Percentiles rank a stretch among this genome's conserved stretches.
These are phyloP conservation scores for Ensete ventricosum DNA, from an alignment of 176 grass and related monocot species.

Conservation along the genomic window DNA sequence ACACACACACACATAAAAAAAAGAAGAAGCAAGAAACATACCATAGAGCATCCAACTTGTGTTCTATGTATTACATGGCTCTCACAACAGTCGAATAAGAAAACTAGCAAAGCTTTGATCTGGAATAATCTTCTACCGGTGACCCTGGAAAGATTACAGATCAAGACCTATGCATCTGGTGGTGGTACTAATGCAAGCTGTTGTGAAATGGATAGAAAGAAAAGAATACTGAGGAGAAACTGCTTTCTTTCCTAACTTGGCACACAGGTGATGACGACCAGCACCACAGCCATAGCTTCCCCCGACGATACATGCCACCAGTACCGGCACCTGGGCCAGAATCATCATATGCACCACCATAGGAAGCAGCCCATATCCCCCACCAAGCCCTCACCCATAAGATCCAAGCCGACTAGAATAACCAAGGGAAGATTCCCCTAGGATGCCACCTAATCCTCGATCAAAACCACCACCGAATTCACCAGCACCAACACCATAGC, in stretches of 20 bases:
- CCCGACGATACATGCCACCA: constrained; percentile 18
- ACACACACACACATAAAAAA: no score
- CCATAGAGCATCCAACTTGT: no score
- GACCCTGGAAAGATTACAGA: no score
- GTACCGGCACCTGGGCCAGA: constrained; percentile 27
- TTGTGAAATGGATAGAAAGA: no score
- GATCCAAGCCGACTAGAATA: constrained; percentile 41
- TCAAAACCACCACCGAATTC: constrained; percentile 46
- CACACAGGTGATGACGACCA: neutral
- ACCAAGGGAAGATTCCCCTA: constrained; percentile 30
- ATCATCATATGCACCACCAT: constrained; percentile 14
- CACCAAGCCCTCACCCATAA: constrained; percentile 53
- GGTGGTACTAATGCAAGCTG: no score
- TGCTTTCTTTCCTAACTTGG: neutral
- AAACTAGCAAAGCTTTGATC: no score
- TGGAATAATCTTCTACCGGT: no score
- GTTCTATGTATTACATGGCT: no score
- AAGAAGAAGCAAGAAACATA: no score
- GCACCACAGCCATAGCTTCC: constrained; percentile 38
- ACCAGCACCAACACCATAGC: constrained; percentile 22
- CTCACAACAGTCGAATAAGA: no score
- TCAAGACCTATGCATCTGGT: no score
- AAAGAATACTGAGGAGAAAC: no score
- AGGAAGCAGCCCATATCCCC: constrained; percentile 37
- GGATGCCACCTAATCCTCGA: constrained; percentile 49